phyloP scores from a whole-genome alignment of 73 alveolate species.

The Paramecium sexaurelia region DNA sequence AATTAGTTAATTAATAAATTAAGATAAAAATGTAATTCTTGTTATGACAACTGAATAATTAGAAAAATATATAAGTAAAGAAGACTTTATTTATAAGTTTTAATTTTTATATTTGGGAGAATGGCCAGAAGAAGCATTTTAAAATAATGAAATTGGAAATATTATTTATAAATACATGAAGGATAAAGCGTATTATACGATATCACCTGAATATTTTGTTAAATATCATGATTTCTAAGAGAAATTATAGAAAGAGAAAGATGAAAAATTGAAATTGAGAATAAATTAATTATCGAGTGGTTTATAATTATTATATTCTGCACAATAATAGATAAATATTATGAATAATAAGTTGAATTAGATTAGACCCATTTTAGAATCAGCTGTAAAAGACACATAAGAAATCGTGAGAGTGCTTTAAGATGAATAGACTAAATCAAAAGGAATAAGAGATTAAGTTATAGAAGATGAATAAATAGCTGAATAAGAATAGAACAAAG shows the following conservation, averaged over 20 bases:
- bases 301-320: not conserved
- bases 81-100: not conserved
- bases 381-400: not conserved
- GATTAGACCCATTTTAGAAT: conserved; percentile 7
- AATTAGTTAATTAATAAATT: not conserved
- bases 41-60: not conserved
- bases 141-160: not conserved
- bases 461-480: conserved; percentile 48
- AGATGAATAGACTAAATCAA: not conserved
- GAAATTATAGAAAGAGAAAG: not conserved
- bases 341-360: not conserved
- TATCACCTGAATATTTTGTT: not conserved
- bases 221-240: not conserved
- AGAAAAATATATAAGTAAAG: not conserved
- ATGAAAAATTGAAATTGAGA: not conserved
- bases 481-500: conserved; percentile 33
- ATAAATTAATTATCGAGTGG: not conserved
- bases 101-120: not conserved
- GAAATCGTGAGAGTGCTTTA: not conserved
- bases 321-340: not conserved
- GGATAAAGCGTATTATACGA: not conserved
- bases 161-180: not conserved
- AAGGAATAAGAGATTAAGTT: not conserved
- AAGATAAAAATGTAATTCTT: not conserved
- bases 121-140: conserved; percentile 25